Evolutionary conservation across 257 asterid genomes (phyloP), one percentile per base, ranked within the genome.

Genomic region (Fraxinus pennsylvanica): DNA sequence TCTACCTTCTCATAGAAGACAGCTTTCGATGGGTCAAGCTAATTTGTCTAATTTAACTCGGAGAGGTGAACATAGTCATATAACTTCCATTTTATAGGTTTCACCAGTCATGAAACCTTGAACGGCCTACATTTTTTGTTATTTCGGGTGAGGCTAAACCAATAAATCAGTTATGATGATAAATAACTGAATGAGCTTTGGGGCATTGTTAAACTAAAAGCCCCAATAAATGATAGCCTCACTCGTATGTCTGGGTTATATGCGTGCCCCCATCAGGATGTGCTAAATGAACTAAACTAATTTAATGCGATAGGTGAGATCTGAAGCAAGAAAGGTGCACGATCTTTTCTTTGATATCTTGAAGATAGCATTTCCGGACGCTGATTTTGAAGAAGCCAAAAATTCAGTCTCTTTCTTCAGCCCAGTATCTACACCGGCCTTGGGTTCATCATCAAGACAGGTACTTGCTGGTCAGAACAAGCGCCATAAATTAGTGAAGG

Each of bases 331-430:
- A 82, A 92, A 93, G 85, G 97, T 96, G 17, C 97, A 96, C 17
- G 96, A 92, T 79, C 98, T 96, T 83, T 96, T 96, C 91, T 96
- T 96, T 8, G 99, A 96, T 79, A 86, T 92, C 87, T 78, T 93
- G 87, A 86, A 88, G 85, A 84, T 90, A 71, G 91, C 92, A 76
- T 92, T 96, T 85, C 91, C 97, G 0, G 97, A 96, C 65, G 86
- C 80, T 7, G 99, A 96, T 83, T 96, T 96, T 41, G 89, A 90
- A 76, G 98, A 96, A 80, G 92, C 97, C 81, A 82, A 87, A 75
- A 90, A 81, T 59, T 85, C 97, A 17, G 78, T 93, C 76, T 88
- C 95, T 33, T 95, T 93, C 81, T 77, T 86, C 3, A 85, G 89
- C 76, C 77, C 93, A 3, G 74, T 59, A 19, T 63, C 85, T 73